A percentile compares a stretch with the other conserved stretches of the same genome.
These are phyloP conservation scores for Cyclotella atomus DNA, from an alignment of 108 stramenopile genomes.

Conservation along the genomic window DNA sequence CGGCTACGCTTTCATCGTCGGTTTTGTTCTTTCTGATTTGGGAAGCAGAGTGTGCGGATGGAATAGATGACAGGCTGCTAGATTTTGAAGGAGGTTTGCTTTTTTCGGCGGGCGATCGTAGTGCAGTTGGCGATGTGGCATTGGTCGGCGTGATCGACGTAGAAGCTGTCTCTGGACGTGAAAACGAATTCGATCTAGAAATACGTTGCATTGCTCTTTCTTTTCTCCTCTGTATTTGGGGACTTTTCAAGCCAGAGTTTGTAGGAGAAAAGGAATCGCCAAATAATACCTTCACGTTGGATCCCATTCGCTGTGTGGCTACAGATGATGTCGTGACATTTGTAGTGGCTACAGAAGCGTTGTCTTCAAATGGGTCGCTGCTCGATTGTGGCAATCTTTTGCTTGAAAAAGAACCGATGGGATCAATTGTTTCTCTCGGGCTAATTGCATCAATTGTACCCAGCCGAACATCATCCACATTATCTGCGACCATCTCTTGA, in stretches of 20 bases:
- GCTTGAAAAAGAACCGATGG: background rate
- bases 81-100: background rate
- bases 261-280: conserved; percentile 7
- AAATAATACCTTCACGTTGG: background rate
- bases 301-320: conserved; percentile 45
- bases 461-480: conserved; percentile 42
- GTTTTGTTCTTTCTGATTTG: background rate
- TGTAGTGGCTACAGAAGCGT: conserved; percentile 26
- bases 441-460: conserved; percentile 39
- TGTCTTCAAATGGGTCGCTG: conserved; percentile 13
- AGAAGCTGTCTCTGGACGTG: background rate
- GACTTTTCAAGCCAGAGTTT: conserved; percentile 8
- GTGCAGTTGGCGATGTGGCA: background rate
- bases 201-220: conserved; percentile 19
- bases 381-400: background rate
- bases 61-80: background rate
- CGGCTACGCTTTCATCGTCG: conserved; percentile 22
- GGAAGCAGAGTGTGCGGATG: background rate
- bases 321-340: conserved; percentile 44
- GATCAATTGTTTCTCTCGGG: conserved; percentile 8
- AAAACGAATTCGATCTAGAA: background rate
- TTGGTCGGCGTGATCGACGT: background rate
- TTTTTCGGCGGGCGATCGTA: background rate
- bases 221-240: conserved; percentile 24
- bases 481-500: conserved; percentile 47